Percentiles rank a stretch among this genome's conserved stretches.
These are phyloP conservation scores for Hansenula lynferdii DNA, from an alignment of 1,139 yeast species.

Conservation along the genomic window DNA sequence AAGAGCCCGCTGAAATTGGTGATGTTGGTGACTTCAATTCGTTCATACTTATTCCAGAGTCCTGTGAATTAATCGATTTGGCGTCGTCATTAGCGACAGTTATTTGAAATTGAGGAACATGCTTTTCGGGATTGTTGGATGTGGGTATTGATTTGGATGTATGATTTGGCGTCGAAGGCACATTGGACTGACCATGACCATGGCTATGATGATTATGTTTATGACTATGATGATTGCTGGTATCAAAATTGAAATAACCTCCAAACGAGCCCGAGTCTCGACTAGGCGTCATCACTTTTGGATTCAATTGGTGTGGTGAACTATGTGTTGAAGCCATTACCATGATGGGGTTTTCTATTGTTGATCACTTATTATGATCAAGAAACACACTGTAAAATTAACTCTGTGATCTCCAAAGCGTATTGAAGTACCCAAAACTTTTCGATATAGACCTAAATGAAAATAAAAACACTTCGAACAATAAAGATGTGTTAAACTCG, in stretches of 20 bases:
- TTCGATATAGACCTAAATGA: too few relatives aligned
- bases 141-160: neutral
- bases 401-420: too few relatives aligned
- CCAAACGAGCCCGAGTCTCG: neutral
- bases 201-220: neutral
- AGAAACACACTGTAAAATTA: too few relatives aligned
- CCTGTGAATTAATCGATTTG: conserved; percentile 4
- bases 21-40: conserved; percentile 38
- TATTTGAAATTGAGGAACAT: neutral
- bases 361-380: neutral
- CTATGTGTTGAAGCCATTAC: conserved; percentile 1
- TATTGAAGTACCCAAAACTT: too few relatives aligned
- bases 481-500: too few relatives aligned
- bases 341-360: neutral
- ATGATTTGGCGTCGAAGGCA: neutral
- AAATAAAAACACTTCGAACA: too few relatives aligned
- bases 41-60: conserved; percentile 3
- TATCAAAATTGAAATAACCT: neutral
- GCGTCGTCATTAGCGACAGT: neutral
- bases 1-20: conserved; percentile 42
- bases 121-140: neutral
- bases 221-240: neutral
- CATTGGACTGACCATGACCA: neutral
- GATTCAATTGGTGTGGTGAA: neutral
- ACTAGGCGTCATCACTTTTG: neutral